phyloP scores from a whole-genome alignment of 75 land plant genomes.

The Gnetum montanum region DNA sequence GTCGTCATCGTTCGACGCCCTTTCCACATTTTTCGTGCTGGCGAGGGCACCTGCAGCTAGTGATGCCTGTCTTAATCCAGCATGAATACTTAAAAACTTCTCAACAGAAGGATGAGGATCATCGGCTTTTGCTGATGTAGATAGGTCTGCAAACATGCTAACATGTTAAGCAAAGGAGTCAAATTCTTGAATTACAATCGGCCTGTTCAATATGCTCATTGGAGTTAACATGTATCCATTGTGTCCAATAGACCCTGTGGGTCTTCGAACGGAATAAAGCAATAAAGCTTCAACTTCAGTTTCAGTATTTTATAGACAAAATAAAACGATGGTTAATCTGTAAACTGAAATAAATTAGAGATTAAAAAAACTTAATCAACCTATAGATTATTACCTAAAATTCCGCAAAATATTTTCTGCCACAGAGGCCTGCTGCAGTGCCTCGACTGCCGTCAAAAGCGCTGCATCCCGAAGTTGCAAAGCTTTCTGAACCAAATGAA shows the following conservation, averaged over 20 bases:
- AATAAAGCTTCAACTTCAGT: too few relatives aligned
- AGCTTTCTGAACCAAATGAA: slow-evolving; percentile 50
- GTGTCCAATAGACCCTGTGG: too few relatives aligned
- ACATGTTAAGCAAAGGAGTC: slow-evolving; percentile 3
- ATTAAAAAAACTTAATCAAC: too few relatives aligned
- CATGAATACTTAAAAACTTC: slow-evolving; percentile 51
- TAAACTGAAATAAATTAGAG: too few relatives aligned
- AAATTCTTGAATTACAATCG: background rate
- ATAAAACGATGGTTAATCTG: too few relatives aligned
- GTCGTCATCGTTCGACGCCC: slow-evolving; percentile 13
- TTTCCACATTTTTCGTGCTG: slow-evolving; percentile 3
- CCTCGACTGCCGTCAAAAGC: slow-evolving; percentile 59
- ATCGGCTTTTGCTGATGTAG: slow-evolving; percentile 60
- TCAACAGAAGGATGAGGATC: slow-evolving; percentile 75
- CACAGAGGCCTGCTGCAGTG: slow-evolving; percentile 81
- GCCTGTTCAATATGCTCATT: too few relatives aligned
- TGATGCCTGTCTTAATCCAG: slow-evolving; percentile 32
- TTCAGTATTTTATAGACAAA: too few relatives aligned
- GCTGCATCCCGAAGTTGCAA: slow-evolving; percentile 61
- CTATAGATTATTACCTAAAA: slow-evolving; percentile 59
- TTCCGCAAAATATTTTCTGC: slow-evolving; percentile 74
- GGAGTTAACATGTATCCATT: too few relatives aligned
- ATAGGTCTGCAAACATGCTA: slow-evolving; percentile 78
- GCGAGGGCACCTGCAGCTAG: slow-evolving; percentile 48
- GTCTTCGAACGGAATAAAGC: too few relatives aligned